Base-by-base conservation (phyloP, 352 stramenopile genomes). In the Globisporangium apiculatum region DNA sequence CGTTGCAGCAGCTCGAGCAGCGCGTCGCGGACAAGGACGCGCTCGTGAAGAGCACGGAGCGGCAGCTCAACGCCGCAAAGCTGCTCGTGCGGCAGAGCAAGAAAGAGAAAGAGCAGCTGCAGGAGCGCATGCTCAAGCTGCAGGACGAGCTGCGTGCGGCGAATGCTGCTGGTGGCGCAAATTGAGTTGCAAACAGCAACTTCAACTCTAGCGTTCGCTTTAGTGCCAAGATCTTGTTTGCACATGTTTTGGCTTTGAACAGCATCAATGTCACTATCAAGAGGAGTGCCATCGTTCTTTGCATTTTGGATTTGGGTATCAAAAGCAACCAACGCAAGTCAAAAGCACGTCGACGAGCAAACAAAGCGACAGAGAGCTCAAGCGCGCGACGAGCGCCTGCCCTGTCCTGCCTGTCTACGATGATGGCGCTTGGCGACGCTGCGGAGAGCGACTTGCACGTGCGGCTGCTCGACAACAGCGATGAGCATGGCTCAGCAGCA, bases 51-150 rank as follows among this genome's bases (percentile, higher is more conserved):
- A 81, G 72, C 42, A 62, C 68, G 3, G 76, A 88, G 50, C 76
- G 79, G 1, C 79, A 91, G 52, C 62, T 91, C 0, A 83, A 82
- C 15, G 81, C 79, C 4, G 68, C 77, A 8, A 91, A 91, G 58
- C 55, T 89, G n/a, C 69, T 89, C 12, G 67, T 67, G 15, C 71
- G 75, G 0, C 81, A 89, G 58, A 62, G 71, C 6, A 91, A 86
- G 45, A 91, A 89, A 50, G 80, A 91, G 35, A 91, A 88, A 53
- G 75, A 87, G 53, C 69, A 70, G 38, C 51, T 87, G 0, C 48
- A 79, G 43, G 61, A 77, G 11, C 71, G 73, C 31, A 53, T 84
- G n/a, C 49, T 62, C 12, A 79, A 73, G 52, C 61, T 84, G 2
- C 69, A 79, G 51, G 57, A 61, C 55, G 58, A 64, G 43, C 47